Conservation (phyloP, 768 basidiomycete genomes). For the Lentinula sp. region DNA sequence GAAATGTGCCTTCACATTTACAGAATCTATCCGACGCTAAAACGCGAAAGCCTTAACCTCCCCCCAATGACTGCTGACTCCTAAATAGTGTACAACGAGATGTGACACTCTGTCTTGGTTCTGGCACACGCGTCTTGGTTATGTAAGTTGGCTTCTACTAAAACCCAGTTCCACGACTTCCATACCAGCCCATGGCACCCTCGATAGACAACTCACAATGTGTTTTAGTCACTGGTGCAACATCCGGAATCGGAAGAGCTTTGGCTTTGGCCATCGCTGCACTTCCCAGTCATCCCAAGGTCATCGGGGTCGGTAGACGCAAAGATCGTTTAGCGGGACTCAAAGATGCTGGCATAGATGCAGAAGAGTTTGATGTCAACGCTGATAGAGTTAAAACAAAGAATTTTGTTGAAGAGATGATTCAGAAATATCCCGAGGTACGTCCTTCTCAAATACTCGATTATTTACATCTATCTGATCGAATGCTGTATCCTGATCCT, state of each 20-base stretch:
- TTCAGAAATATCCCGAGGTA: constrained; percentile 45
- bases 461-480: too few relatives aligned
- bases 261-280: constrained; percentile 44
- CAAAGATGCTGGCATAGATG: constrained; percentile 30
- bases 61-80: too few relatives aligned
- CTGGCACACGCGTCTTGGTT: too few relatives aligned
- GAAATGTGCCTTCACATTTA: too few relatives aligned
- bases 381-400: constrained; percentile 30
- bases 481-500: not conserved
- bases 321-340: constrained; percentile 49
- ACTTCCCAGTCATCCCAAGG: constrained; percentile 40
- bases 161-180: not conserved
- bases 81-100: too few relatives aligned
- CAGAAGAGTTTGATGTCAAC: constrained; percentile 38
- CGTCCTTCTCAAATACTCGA: constrained; percentile 5
- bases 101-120: too few relatives aligned
- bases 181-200: constrained; percentile 10
- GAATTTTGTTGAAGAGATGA: constrained; percentile 30
- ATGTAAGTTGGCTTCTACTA: too few relatives aligned
- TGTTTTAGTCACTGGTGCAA: constrained; percentile 51
- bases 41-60: too few relatives aligned
- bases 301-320: constrained; percentile 47
- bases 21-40: too few relatives aligned
- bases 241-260: constrained; percentile 51
- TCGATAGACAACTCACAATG: constrained; percentile 42